These are phyloP conservation scores for Prunus armeniaca DNA, from an alignment of 306 rosid genomes.

Conservation along the genomic window DNA sequence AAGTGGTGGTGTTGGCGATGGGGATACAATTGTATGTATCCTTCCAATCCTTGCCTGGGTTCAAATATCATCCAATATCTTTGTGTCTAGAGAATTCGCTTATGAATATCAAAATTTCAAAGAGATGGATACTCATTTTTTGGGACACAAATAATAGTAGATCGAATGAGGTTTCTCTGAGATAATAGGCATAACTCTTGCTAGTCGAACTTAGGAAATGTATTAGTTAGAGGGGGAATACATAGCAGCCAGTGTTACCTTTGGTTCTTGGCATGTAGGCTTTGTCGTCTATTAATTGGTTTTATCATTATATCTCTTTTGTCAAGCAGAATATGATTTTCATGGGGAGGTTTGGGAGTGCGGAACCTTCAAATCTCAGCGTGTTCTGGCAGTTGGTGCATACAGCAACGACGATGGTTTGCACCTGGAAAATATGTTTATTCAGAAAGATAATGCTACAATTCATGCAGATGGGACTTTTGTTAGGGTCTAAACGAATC, in stretches of 20 bases:
- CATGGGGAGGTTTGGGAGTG: constrained; percentile 95
- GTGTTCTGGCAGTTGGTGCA: constrained; percentile 72
- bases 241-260: not conserved
- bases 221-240: not conserved
- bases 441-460: constrained; percentile 90
- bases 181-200: not conserved
- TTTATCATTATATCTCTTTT: constrained; percentile 22
- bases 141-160: constrained; percentile 5
- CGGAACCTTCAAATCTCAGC: constrained; percentile 78
- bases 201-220: not conserved
- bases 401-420: constrained; percentile 74
- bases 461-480: constrained; percentile 89
- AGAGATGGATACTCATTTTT: not conserved
- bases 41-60: constrained; percentile 17
- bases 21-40: constrained; percentile 74
- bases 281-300: constrained; percentile 24
- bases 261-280: constrained; percentile 18
- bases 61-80: constrained; percentile 1
- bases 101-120: not conserved
- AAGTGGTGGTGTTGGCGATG: constrained; percentile 86
- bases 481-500: constrained; percentile 80
- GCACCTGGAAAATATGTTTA: constrained; percentile 59
- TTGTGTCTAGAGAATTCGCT: not conserved
- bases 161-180: not conserved
- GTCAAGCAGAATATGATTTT: constrained; percentile 84